A percentile compares a stretch with the other conserved stretches of the same genome.
Evolutionary conservation across 2,329 filamentous ascomycete genomes (phyloP).

Genomic region (Pyrenophora graminea): DNA sequence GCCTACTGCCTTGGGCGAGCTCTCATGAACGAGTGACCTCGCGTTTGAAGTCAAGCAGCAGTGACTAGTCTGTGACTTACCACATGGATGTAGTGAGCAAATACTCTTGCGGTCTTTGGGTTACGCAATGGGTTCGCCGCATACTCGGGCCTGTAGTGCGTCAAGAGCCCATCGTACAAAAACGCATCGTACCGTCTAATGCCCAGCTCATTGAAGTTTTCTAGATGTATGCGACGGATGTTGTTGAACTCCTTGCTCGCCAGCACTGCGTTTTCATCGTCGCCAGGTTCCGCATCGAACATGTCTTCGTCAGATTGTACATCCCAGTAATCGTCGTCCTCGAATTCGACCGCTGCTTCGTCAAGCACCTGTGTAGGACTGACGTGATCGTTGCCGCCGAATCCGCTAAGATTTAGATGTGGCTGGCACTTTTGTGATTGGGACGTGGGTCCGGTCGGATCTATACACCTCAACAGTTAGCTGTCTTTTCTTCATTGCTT

Average conservation of each 20-base stretch:
- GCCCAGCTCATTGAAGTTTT: conserved; percentile 42
- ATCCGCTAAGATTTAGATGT: conserved; percentile 32
- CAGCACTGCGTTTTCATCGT: conserved; percentile 29
- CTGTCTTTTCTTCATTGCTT: conserved; percentile 10
- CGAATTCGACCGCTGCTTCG: conserved; percentile 49
- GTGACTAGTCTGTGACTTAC: conserved; percentile 17
- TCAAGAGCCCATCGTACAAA: conserved; percentile 53
- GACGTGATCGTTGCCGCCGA: conserved; percentile 47
- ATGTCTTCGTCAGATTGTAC: conserved; percentile 55
- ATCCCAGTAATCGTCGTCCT: conserved; percentile 57
- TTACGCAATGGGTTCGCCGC: conserved; percentile 73
- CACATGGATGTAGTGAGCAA: conserved; percentile 89
- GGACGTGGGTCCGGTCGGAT: conserved; percentile 25
- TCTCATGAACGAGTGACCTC: too few species aligned
- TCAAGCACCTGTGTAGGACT: conserved; percentile 44
- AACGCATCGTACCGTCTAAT: conserved; percentile 53
- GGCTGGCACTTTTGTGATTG: conserved; percentile 20
- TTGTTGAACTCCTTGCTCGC: conserved; percentile 41
- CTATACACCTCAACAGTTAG: conserved; percentile 32
- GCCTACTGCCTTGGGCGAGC: too few species aligned
- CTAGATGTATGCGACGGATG: conserved; percentile 44
- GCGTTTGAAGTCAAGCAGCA: too few species aligned
- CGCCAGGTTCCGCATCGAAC: conserved; percentile 28
- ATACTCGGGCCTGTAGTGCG: conserved; percentile 52
- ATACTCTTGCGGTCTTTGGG: conserved; percentile 77